Percentiles rank a stretch among this genome's conserved stretches.
phyloP scores from a whole-genome alignment of 192 early-diverging fungal species.

The Linnemannia exigua region DNA sequence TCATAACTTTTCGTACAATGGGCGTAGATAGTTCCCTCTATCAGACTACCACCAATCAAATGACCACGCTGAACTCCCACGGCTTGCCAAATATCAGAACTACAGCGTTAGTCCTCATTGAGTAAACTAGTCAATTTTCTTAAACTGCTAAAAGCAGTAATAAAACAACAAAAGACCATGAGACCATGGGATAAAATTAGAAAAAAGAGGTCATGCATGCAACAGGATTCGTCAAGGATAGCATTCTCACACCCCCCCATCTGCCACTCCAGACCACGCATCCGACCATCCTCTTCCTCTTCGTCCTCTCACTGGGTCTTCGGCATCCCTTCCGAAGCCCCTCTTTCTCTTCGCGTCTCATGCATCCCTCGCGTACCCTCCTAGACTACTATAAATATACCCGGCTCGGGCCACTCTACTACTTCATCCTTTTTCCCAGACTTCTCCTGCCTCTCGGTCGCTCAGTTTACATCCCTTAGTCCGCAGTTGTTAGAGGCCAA shows the following conservation, averaged over 20 bases:
- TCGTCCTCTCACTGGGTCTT: neutral
- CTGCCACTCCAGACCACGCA: neutral
- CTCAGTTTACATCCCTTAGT: neutral
- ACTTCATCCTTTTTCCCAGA: neutral
- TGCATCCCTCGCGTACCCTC: neutral
- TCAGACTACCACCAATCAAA: neutral
- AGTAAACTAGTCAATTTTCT: neutral
- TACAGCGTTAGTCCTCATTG: neutral
- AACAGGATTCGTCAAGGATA: neutral
- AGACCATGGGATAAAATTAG: neutral
- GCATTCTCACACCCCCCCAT: neutral
- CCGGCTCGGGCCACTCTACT: neutral
- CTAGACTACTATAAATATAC: neutral
- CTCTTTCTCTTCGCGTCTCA: neutral
- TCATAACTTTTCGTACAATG: neutral
- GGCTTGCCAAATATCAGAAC: neutral
- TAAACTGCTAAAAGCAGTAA: neutral
- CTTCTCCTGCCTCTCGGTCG: too few relatives aligned
- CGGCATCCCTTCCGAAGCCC: too few relatives aligned
- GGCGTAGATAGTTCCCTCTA: neutral
- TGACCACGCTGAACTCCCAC: neutral
- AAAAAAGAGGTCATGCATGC: conserved; percentile 7
- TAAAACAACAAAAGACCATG: neutral
- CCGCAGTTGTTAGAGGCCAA: neutral
- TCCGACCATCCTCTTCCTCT: neutral